Evolutionary conservation across 179 eudicot genomes (phyloP), one percentile per base, ranked within the genome.

Genomic region (Spergularia azorica): DNA sequence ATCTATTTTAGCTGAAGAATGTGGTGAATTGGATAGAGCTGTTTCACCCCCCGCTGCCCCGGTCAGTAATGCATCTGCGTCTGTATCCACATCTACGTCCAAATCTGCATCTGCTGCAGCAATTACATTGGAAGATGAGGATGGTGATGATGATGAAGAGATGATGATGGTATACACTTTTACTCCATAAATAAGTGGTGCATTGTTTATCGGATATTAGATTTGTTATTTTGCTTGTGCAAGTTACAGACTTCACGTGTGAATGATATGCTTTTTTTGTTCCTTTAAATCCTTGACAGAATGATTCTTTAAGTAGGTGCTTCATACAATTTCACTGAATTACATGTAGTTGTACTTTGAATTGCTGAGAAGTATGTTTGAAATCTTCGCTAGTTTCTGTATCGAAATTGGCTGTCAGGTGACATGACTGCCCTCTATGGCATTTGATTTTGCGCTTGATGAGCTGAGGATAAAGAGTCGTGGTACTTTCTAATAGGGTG

Each of bases 1-100:
- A 11, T 91, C 97, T 48, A 84, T 95, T 81, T 86, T 86, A 56
- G 97, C 91, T 15, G 98, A 93, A 83, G 97, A 95, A 68, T 73
- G 79, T 69, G 87, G 75, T 55, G 76, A 70, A 63, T 73, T 86
- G 63, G 56, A 70, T 59, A 17, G 68, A 81, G 80, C 84, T 79
- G 85, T 85, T 26, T 88, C 95, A 74, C 76, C 86, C 65, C 82
- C 83, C 76, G 83, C 85, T 70, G 77, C 79, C 46, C 78, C 76
- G 46, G 58, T 63, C 73, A 85, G 75, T n/a, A 52, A 20, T 68
- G 62, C 72, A 67, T 73, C 79, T 21, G 21, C 81, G n/a, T 81
- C 70, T 54, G 66, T 8, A 16, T 26, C 48, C 12, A 58, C 21
- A 43, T 43, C 62, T 61, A 81, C 74, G 75, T 81, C 81, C 70